phyloP scores from a whole-genome alignment of 2,329 filamentous ascomycete genomes.

The Cladosporium sp. region DNA sequence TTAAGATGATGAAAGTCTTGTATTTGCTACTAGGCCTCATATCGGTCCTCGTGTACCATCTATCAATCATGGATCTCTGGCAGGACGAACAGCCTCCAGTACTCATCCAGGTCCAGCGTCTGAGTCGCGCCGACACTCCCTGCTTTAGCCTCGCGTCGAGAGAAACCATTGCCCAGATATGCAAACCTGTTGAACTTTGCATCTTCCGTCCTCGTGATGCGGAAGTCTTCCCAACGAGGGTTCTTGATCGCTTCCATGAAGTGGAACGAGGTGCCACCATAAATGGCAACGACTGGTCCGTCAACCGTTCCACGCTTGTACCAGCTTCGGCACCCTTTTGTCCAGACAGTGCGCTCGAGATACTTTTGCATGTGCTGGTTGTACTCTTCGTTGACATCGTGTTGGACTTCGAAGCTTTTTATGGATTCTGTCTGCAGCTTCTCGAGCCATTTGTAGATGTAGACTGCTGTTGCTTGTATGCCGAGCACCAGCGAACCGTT shows the following conservation, averaged over 20 bases:
- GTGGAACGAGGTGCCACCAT: slow-evolving; percentile 9
- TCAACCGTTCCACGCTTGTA: slow-evolving; percentile 46
- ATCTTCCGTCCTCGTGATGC: neutral
- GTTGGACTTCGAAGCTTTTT: slow-evolving; percentile 41
- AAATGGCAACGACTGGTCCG: slow-evolving; percentile 26
- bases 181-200: neutral
- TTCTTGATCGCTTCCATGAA: slow-evolving; percentile 6
- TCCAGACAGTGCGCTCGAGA: slow-evolving; percentile 48
- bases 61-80: neutral
- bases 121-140: neutral
- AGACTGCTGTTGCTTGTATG: slow-evolving; percentile 12
- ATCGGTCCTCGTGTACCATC: too few relatives aligned
- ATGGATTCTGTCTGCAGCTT: slow-evolving; percentile 16
- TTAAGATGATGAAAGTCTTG: too few relatives aligned
- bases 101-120: neutral
- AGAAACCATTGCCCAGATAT: slow-evolving; percentile 1
- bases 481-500: slow-evolving; percentile 12
- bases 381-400: slow-evolving; percentile 46
- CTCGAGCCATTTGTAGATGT: slow-evolving; percentile 16
- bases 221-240: slow-evolving; percentile 1
- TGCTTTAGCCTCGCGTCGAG: neutral
- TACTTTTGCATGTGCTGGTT: slow-evolving; percentile 45
- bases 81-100: neutral
- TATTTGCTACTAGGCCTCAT: too few relatives aligned
- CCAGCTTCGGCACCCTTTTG: slow-evolving; percentile 50